Conservation (phyloP, 805 yeast genomes). For the Saturnispora gosingensis region DNA sequence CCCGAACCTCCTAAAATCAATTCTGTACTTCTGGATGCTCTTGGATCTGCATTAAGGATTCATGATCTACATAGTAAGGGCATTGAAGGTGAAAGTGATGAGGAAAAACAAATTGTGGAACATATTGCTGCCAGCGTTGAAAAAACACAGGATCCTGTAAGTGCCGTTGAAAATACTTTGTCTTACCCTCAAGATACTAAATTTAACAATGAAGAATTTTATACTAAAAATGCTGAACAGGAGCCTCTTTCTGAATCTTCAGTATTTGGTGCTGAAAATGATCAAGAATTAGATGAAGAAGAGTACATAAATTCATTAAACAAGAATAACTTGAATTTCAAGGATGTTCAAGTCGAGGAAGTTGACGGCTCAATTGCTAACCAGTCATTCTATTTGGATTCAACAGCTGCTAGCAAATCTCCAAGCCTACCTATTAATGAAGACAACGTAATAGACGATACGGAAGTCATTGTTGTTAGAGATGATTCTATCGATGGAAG, state of each 20-base stretch:
- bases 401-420: constrained; percentile 9
- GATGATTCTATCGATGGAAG: background rate
- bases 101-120: constrained; percentile 5
- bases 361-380: constrained; percentile 16
- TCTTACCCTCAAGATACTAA: background rate
- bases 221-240: background rate
- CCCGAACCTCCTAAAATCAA: constrained; percentile 23
- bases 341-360: constrained; percentile 3
- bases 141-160: background rate
- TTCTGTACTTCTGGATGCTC: constrained; percentile 7
- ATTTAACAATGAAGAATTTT: background rate
- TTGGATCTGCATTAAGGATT: constrained; percentile 6
- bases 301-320: constrained; percentile 23
- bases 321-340: constrained; percentile 12
- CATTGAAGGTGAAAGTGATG: constrained; percentile 9
- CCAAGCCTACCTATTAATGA: background rate
- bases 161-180: background rate
- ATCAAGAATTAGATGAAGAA: constrained; percentile 16
- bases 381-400: constrained; percentile 19
- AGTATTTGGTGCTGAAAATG: constrained; percentile 11
- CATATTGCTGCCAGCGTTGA: constrained; percentile 1
- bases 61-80: constrained; percentile 9
- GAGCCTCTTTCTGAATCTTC: constrained; percentile 22
- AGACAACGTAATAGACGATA: background rate
- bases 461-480: constrained; percentile 7